These are phyloP conservation scores for Hysterium pulicare DNA, from an alignment of 2,329 filamentous ascomycete species.

Conservation along the genomic window DNA sequence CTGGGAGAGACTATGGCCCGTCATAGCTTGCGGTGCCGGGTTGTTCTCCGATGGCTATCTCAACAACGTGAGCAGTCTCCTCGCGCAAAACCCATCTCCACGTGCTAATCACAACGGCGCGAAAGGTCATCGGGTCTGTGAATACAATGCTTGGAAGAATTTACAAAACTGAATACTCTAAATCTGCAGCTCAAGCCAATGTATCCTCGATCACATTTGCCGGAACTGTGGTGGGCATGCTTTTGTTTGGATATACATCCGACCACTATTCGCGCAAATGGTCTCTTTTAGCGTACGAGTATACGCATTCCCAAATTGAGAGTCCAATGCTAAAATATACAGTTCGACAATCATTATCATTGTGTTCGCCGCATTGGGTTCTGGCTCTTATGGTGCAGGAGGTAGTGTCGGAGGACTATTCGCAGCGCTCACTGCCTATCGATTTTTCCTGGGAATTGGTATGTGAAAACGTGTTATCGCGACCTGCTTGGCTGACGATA, in stretches of 20 bases:
- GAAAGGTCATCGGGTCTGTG: conserved; percentile 79
- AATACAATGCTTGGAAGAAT: conserved; percentile 69
- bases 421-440: conserved; percentile 74
- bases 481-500: conserved; percentile 47
- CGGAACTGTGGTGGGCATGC: conserved; percentile 78
- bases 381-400: conserved; percentile 71
- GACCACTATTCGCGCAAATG: conserved; percentile 84
- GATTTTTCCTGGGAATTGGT: conserved; percentile 68
- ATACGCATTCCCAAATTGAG: not conserved
- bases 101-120: not conserved
- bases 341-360: conserved; percentile 77
- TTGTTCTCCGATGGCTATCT: conserved; percentile 91
- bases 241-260: conserved; percentile 74
- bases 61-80: conserved; percentile 64
- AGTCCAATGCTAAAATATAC: not conserved
- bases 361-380: conserved; percentile 74
- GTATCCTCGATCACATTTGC: conserved; percentile 81
- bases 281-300: conserved; percentile 60
- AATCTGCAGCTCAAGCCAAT: conserved; percentile 67
- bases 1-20: conserved; percentile 60
- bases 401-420: conserved; percentile 70
- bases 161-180: conserved; percentile 67
- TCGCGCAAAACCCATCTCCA: not conserved
- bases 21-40: conserved; percentile 84
- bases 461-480: conserved; percentile 18